Base-by-base conservation (phyloP, 352 stramenopile genomes). In the Globisporangium heterothallicum region DNA sequence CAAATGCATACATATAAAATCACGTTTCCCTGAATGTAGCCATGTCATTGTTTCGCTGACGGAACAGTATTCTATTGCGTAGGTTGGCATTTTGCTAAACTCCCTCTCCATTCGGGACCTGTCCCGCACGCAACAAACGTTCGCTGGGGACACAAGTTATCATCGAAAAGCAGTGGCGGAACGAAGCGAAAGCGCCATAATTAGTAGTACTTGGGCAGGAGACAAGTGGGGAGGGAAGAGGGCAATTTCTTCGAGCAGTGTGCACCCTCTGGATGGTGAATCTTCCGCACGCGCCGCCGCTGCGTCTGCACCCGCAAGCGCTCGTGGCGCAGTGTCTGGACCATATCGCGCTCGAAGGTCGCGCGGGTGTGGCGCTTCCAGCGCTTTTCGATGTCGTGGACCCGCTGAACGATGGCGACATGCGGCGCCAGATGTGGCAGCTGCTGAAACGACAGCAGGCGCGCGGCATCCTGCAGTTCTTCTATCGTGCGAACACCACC, bases 281-380 rank as follows among this genome's bases (percentile, higher is more conserved):
- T 8, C 30, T 9, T 3, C 30, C 12, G 30, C 30, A 36, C 21
- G 47, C 16, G n/a, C 29, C 21, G 8, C 47, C 26, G 16, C 26
- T 55, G 57, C 69, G 61, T 7, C 69, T 6, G 29, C 29, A 36
- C 16, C 30, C 72, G 25, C 63, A 66, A 19, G 68, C 74, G 61
- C 63, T 90, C 38, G 71, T 72, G 34, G 77, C 77, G 29, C 64
- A 66, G 4, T 81, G 72, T 32, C 70, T 88, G 59, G 77, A 91
- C 59, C 57, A 80, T 56, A 63, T 88, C 21, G 71, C 80, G 24
- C 64, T 88, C 0, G 80, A 86, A 56, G 77, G 80, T 12, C 50
- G 61, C 22, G 43, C 55, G 0, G 80, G 80, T 14, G 42, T 86
- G 9, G 64, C 68, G 2, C 30, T 90, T 0, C 35, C 51, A 7